These are phyloP conservation scores for Butyriboletus loyo DNA, from an alignment of 768 basidiomycete species.

Conservation along the genomic window DNA sequence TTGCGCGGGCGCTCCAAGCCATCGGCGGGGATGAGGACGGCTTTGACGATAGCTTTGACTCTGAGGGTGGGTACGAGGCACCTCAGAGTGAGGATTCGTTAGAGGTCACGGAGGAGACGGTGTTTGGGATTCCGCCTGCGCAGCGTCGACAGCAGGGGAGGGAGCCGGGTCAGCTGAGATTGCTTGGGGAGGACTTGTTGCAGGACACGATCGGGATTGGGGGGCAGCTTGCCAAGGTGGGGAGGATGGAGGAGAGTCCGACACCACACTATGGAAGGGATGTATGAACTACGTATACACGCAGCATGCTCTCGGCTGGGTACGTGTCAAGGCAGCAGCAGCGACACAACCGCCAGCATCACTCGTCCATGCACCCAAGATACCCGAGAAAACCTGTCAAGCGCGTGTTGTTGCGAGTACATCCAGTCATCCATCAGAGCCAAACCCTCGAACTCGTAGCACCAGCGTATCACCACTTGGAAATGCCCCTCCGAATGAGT, in stretches of 20 bases:
- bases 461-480: too few relatives aligned
- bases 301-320: too few relatives aligned
- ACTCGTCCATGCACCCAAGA: too few relatives aligned
- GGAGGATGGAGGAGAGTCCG: constrained; percentile 61
- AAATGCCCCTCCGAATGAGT: too few relatives aligned
- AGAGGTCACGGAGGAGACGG: constrained; percentile 54
- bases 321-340: too few relatives aligned
- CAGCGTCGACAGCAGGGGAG: constrained; percentile 35
- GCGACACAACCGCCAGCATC: too few relatives aligned
- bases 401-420: too few relatives aligned
- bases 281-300: background rate
- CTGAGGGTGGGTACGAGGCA: constrained; percentile 36
- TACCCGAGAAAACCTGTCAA: too few relatives aligned
- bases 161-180: constrained; percentile 38
- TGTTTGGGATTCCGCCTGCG: constrained; percentile 66
- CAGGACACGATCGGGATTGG: constrained; percentile 65
- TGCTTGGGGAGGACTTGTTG: constrained; percentile 62
- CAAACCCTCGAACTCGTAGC: too few relatives aligned
- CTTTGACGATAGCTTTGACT: constrained; percentile 53
- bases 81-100: constrained; percentile 13
- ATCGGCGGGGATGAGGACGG: constrained; percentile 37
- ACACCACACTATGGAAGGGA: constrained; percentile 43
- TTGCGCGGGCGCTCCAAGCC: constrained; percentile 40
- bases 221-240: constrained; percentile 44
- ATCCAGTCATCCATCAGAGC: too few relatives aligned